Conservation (phyloP, 257 asterid species). For the Salvia hispanica region DNA sequence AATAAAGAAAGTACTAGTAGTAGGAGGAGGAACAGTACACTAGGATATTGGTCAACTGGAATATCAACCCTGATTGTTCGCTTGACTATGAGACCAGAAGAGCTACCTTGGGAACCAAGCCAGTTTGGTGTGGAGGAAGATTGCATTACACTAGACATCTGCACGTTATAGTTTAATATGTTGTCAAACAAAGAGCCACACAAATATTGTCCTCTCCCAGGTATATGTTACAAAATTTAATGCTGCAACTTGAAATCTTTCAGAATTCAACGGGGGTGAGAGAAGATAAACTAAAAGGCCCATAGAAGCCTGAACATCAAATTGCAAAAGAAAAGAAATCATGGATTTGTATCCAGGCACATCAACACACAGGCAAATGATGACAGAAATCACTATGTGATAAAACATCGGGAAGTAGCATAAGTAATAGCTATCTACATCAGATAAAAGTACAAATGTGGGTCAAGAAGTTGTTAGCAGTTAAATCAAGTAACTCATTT, state of each 20-base stretch:
- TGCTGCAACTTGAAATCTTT: constrained; percentile 6
- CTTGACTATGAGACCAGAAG: constrained; percentile 91
- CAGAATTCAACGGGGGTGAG: constrained; percentile 17
- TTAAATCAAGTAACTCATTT: constrained; percentile 23
- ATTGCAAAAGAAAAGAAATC: constrained; percentile 18
- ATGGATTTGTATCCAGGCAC: constrained; percentile 22
- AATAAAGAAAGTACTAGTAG: constrained; percentile 19
- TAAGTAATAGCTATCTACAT: constrained; percentile 23
- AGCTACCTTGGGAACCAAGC: constrained; percentile 87
- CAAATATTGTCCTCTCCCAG: constrained; percentile 23
- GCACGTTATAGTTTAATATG: constrained; percentile 45
- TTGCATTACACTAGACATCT: constrained; percentile 84
- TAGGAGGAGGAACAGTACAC: constrained; percentile 48
- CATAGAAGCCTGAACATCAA: constrained; percentile 11
- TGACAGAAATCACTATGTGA: constrained; percentile 8
- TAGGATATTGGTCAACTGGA: constrained; percentile 92
- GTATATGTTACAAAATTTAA: constrained; percentile 10
- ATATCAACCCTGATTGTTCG: constrained; percentile 87
- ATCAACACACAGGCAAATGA: constrained; percentile 25
- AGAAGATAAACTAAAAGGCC: constrained; percentile 27
- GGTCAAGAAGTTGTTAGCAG: constrained; percentile 34
- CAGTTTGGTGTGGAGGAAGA: constrained; percentile 76
- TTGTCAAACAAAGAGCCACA: constrained; percentile 33
- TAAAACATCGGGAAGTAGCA: constrained; percentile 19
- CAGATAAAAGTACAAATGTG: constrained; percentile 13